Conservation (phyloP, 768 basidiomycete species). For the Tylopilus subfusipes region DNA sequence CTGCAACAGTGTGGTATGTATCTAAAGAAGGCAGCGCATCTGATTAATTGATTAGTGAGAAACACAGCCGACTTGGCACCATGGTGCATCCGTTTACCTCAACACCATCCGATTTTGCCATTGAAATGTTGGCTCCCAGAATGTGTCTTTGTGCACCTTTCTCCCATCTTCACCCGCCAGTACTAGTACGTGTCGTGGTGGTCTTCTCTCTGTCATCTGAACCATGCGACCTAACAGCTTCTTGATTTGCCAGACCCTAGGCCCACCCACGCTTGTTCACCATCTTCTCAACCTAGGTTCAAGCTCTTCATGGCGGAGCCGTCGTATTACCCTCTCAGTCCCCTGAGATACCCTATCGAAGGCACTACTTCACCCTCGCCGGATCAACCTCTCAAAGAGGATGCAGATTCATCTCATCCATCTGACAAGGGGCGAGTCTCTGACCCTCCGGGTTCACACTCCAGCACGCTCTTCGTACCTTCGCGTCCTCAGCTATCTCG, state of each 20-base stretch:
- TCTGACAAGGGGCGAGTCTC: background rate
- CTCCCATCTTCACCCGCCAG: background rate
- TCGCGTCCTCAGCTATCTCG: background rate
- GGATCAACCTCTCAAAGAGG: background rate
- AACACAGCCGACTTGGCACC: too few relatives aligned
- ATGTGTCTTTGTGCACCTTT: background rate
- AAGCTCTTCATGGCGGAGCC: slow-evolving; percentile 13
- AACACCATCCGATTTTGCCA: background rate
- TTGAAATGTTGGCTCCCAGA: too few relatives aligned
- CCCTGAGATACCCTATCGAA: slow-evolving; percentile 1
- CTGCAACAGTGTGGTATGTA: too few relatives aligned
- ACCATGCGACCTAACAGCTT: background rate
- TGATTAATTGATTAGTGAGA: too few relatives aligned
- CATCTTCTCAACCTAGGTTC: too few relatives aligned
- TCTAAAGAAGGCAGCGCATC: too few relatives aligned
- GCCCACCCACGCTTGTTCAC: slow-evolving; percentile 8
- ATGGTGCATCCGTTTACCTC: background rate
- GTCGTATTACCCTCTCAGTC: slow-evolving; percentile 21
- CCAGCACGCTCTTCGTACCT: slow-evolving; percentile 7
- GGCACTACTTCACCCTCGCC: background rate
- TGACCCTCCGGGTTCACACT: background rate
- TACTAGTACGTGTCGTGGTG: background rate
- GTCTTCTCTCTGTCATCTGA: background rate
- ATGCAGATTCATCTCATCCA: background rate
- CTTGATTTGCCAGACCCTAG: background rate